Base-by-base conservation (phyloP, 352 stramenopile genomes). In the Phytophthora pluvialis region DNA sequence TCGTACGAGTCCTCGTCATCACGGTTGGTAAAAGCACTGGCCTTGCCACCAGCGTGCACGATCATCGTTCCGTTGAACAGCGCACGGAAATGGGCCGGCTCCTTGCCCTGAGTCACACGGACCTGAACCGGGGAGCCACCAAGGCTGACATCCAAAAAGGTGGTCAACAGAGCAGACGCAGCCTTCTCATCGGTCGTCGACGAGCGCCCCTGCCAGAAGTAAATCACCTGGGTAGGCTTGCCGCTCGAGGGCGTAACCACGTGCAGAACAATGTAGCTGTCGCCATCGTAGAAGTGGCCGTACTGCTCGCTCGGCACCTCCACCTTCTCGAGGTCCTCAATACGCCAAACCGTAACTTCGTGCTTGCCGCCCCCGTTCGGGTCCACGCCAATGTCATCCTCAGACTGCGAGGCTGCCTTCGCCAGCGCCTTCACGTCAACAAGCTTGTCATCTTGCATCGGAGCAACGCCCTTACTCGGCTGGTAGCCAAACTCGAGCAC, bases 241-340 rank as follows among this genome's bases (percentile, higher is more conserved):
- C 80, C 82, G 42, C 65, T 88, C 21, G 77, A 68, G 25, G 80
- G 67, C 54, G 72, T 90, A 16, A 89, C 85, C 18, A 85, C 91
- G 55, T 97, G 77, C 26, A 99, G 75, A 21, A 99, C 60, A 66
- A 99, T 93, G 81, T 99, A 99, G 61, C 89, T 98, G 77, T 99
- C 97, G 31, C 96, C 97, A 49, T 82, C 82, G 70, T 97, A 97
- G 71, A 99, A 99, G 44, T 93, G 83, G 15, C 97, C 97, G 61
- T 98, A 91, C 18, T 81, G 74, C 32, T 83, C 65, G 47, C 83
- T 55, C n/a, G 83, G 83, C 39, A 96, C 72, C 35, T 91, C 75
- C 12, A 91, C 90, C 64, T 94, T 97, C 18, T 95, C 86, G 53
- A 98, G 81, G 72, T 97, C 72, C 70, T 98, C 90, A 49, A 98